These are phyloP conservation scores for Ophiostoma angusticollis DNA, from an alignment of 2,329 filamentous ascomycete genomes.

Conservation along the genomic window DNA sequence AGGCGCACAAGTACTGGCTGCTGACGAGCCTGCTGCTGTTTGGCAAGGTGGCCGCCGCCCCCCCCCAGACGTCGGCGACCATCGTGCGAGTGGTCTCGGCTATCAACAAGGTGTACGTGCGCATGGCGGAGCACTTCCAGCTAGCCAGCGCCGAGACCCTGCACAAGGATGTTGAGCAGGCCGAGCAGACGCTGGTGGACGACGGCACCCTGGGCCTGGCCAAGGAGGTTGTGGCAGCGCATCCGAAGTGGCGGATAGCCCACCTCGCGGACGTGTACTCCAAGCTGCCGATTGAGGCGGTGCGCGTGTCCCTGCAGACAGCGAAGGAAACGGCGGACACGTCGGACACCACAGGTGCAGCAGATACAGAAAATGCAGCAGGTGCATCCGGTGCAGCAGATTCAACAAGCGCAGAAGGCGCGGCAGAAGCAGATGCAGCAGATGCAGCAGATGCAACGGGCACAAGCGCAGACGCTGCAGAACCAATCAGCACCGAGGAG, in stretches of 20 bases:
- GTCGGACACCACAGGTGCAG: too few relatives aligned
- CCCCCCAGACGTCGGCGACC: slow-evolving; percentile 39
- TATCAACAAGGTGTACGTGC: slow-evolving; percentile 56
- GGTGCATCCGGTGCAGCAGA: not conserved
- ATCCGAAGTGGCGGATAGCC: slow-evolving; percentile 63
- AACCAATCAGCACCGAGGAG: slow-evolving; percentile 30
- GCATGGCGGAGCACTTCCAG: slow-evolving; percentile 57
- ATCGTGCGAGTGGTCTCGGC: slow-evolving; percentile 44
- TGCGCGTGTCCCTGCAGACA: slow-evolving; percentile 36
- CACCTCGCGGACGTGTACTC: slow-evolving; percentile 60
- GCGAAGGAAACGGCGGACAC: not conserved
- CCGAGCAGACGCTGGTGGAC: slow-evolving; percentile 44
- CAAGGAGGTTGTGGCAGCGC: slow-evolving; percentile 53
- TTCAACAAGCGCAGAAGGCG: not conserved
- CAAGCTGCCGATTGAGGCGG: slow-evolving; percentile 41
- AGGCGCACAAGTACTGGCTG: slow-evolving; percentile 87
- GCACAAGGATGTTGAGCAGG: slow-evolving; percentile 44
- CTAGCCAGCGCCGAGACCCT: slow-evolving; percentile 41
- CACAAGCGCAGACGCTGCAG: slow-evolving; percentile 26
- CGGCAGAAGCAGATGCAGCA: not conserved
- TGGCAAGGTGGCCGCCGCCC: slow-evolving; percentile 41
- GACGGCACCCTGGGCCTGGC: slow-evolving; percentile 67
- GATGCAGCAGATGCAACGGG: slow-evolving; percentile 36
- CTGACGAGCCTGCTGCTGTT: slow-evolving; percentile 60
- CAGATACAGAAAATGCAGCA: too few relatives aligned